Conservation (phyloP, 139 green algal genomes). For the Chlamydomonas sp. region DNA sequence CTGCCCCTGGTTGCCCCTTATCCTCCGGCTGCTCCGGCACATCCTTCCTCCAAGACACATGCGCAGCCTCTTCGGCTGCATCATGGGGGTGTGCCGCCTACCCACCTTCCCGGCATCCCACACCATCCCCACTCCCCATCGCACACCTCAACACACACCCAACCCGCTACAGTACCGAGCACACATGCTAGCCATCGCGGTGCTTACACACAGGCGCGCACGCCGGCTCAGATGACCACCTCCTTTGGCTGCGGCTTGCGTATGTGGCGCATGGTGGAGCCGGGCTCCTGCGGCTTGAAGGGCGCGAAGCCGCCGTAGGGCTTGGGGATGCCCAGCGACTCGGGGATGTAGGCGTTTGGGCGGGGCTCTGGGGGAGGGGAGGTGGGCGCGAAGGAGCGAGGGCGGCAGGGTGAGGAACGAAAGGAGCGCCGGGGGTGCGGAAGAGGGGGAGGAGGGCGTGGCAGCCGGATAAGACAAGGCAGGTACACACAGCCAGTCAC, state of each 20-base stretch:
- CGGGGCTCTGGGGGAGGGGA: slow-evolving; percentile 65
- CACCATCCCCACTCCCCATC: too few relatives aligned
- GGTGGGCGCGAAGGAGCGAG: not conserved
- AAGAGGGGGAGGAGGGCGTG: not conserved
- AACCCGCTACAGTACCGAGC: too few relatives aligned
- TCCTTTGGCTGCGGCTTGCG: slow-evolving; percentile 74
- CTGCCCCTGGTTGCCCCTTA: too few relatives aligned
- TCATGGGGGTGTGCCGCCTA: too few relatives aligned
- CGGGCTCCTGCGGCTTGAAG: slow-evolving; percentile 82
- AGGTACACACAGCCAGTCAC: not conserved
- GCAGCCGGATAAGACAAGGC: not conserved
- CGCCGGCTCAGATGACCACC: slow-evolving; percentile 70
- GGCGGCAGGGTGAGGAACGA: not conserved
- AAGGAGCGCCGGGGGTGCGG: not conserved
- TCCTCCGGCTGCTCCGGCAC: too few relatives aligned
- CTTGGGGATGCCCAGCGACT: slow-evolving; percentile 85
- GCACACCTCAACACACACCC: too few relatives aligned
- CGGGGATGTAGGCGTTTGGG: slow-evolving; percentile 90
- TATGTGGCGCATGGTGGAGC: slow-evolving; percentile 84
- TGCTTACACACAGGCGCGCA: not conserved
- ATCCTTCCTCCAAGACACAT: too few relatives aligned
- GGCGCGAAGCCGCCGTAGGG: slow-evolving; percentile 83
- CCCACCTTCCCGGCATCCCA: too few relatives aligned
- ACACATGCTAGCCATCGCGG: too few relatives aligned
- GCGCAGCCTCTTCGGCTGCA: too few relatives aligned